A percentile compares a stretch with the other conserved stretches of the same genome.
These are phyloP conservation scores for Pythium scleroteichum DNA, from an alignment of 352 stramenopile genomes.

Conservation along the genomic window DNA sequence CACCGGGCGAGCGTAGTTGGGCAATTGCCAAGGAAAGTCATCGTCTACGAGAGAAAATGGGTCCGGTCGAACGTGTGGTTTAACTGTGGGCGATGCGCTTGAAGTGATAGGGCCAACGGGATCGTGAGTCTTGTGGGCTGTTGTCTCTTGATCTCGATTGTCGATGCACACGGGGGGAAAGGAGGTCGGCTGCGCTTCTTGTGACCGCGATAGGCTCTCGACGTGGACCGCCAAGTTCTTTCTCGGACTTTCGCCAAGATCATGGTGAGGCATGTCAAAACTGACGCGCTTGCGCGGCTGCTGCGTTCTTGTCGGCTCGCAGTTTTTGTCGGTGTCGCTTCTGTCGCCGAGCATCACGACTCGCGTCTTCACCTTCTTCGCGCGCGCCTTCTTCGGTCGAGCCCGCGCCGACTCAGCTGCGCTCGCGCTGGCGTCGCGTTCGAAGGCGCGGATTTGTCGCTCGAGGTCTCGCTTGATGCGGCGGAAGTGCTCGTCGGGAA, in stretches of 20 bases:
- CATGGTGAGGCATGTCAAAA: constrained; percentile 10
- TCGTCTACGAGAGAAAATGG: constrained; percentile 26
- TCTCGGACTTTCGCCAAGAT: background rate
- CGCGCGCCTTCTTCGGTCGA: constrained; percentile 1
- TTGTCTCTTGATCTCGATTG: too few relatives aligned
- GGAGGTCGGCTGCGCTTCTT: too few relatives aligned
- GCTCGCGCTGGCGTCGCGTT: constrained; percentile 22
- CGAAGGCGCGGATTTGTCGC: constrained; percentile 37
- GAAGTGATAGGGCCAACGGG: too few relatives aligned
- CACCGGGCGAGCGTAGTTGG: constrained; percentile 16
- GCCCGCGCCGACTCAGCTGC: background rate
- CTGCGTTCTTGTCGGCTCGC: background rate
- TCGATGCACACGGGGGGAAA: too few relatives aligned
- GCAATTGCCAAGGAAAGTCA: constrained; percentile 30
- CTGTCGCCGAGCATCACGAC: constrained; percentile 14
- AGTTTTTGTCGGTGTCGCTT: constrained; percentile 10
- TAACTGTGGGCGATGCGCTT: too few relatives aligned
- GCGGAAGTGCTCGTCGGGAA: constrained; percentile 44
- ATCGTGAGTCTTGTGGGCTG: too few relatives aligned
- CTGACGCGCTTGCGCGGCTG: constrained; percentile 14
- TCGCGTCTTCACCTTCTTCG: constrained; percentile 7
- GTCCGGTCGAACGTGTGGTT: constrained; percentile 7
- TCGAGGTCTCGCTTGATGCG: constrained; percentile 42
- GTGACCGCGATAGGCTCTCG: too few relatives aligned
- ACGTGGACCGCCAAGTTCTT: background rate